These are phyloP conservation scores for Xerocomus spinulosus DNA, from an alignment of 768 basidiomycete genomes.

Conservation along the genomic window DNA sequence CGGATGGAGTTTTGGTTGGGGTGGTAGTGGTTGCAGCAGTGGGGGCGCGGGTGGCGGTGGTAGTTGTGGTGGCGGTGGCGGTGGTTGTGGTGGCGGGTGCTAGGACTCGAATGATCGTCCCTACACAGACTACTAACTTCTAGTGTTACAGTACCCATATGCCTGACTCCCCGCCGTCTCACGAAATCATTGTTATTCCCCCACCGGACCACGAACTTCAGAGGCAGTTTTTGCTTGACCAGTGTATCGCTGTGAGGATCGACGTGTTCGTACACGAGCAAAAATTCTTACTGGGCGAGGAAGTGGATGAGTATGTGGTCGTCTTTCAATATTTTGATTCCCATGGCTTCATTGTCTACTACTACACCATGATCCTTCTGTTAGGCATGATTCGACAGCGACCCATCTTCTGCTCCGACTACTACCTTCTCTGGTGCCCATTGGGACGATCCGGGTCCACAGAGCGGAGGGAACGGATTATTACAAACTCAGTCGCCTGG, in stretches of 20 bases:
- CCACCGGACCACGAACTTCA: conserved; percentile 31
- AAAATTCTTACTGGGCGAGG: conserved; percentile 64
- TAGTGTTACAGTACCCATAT: conserved; percentile 4
- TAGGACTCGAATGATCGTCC: too few species aligned
- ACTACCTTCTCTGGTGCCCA: conserved; percentile 50
- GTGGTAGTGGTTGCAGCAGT: too few species aligned
- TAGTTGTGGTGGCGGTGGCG: background rate
- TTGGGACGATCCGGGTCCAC: conserved; percentile 65
- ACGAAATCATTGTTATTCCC: conserved; percentile 55
- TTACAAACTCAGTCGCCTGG: conserved; percentile 74
- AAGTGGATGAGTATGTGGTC: conserved; percentile 64
- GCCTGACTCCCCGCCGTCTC: conserved; percentile 32
- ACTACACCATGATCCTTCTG: too few species aligned
- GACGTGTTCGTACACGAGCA: conserved; percentile 50
- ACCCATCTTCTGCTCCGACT: conserved; percentile 73
- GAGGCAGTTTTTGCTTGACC: conserved; percentile 48
- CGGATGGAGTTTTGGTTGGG: too few species aligned
- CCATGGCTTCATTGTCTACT: too few species aligned
- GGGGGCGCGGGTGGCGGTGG: too few species aligned
- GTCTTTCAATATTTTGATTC: conserved; percentile 6
- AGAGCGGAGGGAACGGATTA: conserved; percentile 46
- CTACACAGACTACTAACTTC: too few species aligned
- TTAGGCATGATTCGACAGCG: conserved; percentile 57
- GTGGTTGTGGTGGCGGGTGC: background rate
- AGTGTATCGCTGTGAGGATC: conserved; percentile 45